Evolutionary conservation across 192 early-diverging fungal genomes (phyloP), one percentile per base, ranked within the genome.

Genomic region (Backusella psychrophila): DNA sequence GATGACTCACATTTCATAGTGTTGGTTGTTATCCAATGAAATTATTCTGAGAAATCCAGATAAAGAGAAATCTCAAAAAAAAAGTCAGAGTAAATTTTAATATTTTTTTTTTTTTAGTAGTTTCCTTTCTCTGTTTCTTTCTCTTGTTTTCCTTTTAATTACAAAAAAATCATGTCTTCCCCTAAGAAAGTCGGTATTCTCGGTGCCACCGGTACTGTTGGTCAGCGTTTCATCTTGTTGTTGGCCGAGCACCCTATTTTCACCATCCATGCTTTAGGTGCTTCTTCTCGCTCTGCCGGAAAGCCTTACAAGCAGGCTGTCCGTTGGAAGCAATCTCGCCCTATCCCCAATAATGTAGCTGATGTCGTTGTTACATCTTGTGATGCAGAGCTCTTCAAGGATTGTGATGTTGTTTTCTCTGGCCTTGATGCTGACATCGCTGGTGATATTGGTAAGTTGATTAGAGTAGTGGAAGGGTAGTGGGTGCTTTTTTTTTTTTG

Each of bases 191-290:
- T 94, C 42, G 97, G 94, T 75, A 92, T 99, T 74, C 92, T 99
- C 66, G 97, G 97, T 74, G 96, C 96, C 36, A 99, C 97, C 0
- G 97, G 97, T 80, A 99, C 96, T 26, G 97, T 99, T 53, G 98
- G 98, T 38, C 98, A 99, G 82, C 93, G 98, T 33, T 99, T 99
- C 77, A 96, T 98, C 70, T 87, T 93, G 74, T 87, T 99, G 59
- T 90, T 99, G 66, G 90, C 91, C 6, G 81, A 88, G 69, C 95
- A 99, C 86, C 96, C 96, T 68, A 83, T 87, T 75, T 96, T 99
- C 83, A 81, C 85, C 69, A 90, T 99, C 82, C 90, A 92, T 81
- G 92, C 94, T 52, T 85, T 99, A 21, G 96, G 98, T 59, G 98
- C 98, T 26, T 95, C 94, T 19, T 83, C 91, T 71, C 91, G 96